Evolutionary conservation across 768 basidiomycete genomes (phyloP), one percentile per base, ranked within the genome.

Genomic region (Lactifluus piperatus): DNA sequence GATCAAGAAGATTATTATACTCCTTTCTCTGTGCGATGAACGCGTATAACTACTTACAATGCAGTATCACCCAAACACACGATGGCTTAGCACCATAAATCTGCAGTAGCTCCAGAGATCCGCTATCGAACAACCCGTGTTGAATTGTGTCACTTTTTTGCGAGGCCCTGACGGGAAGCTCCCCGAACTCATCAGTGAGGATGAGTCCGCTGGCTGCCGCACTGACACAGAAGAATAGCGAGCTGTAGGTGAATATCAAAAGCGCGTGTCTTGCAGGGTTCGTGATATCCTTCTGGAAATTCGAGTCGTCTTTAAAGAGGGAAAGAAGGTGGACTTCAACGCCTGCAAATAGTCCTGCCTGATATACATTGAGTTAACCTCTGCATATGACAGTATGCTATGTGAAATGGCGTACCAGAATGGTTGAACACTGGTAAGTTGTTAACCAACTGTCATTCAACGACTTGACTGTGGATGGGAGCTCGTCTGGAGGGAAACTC

Each of bases 141-240:
- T 56, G 54, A 18, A 58, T 54, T 7, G 49, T 44, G 24, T 62
- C 54, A 11, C 22, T 22, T 24, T 37, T 57, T 1, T 57, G 53
- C 3, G 63, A 63, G 3, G 63, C 61, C 2, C 57, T 46, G 20
- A 64, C 60, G 7, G 63, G 63, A 11, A 64, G 54, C 37, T 51
- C 57, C 4, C 61, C 56, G 18, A 64, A 62, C 30, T 62, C 56
- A 26, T 58, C 61, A 20, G 43, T 64, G 1, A 64, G 61, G 37
- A 64, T 52, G 39, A 62, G 57, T 13, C 61, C 62, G 53, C 61
- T 62, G 44, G 55, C 36, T 5, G 60, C 54, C 1, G 61, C 61
- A 54, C 61, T 62, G 20, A 57, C 8, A 46, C 52, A 51, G 61
- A 62, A 63, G 44, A 64, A 55, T 13, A 64, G 57, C 9, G 63